Evolutionary conservation across 2,329 filamentous ascomycete species (phyloP), one percentile per base, ranked within the genome.

Genomic region (Monosporascus sp.): DNA sequence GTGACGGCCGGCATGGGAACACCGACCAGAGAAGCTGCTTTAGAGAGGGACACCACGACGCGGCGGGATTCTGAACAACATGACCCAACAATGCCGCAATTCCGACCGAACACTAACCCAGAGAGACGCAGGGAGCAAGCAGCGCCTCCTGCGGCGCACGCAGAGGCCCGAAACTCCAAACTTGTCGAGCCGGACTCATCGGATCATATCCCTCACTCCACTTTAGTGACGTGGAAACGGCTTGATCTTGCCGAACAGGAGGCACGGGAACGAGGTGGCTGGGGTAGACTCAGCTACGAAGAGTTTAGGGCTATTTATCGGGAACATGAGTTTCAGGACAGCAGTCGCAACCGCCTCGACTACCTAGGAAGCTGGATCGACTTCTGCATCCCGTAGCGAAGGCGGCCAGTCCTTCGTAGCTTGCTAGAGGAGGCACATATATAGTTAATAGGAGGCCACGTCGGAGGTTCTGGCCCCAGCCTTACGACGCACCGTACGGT

Each of bases 301-400:
- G 94, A 97, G 70, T 95, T 97, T 70, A 85, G 90, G 63, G 75
- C 76, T 40, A 85, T 87, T 49, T 90, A 94, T 74, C 61, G 63
- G 19, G 61, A 67, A 31, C 66, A 69, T 41, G 83, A 84, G 61
- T 77, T 78, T n/a, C 80, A 85, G 58, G 82, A 86, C 59, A 82
- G 83, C 24, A 73, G 76, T 27, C 80, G 79, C 16, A 83, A 84
- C 65, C 74, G 86, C 51, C 77, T 92, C 56, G 88, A 90, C 61
- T 93, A 96, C 70, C 77, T 97, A 47, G 90, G 90, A 55, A 90
- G 84, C 63, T 97, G 93, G 93, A 90, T 97, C 70, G 92, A 97
- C 67, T 85, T 86, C 67, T 87, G 84, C 68, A 86, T 87, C 60
- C 84, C 83, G 16, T 84, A 68, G 60, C 27, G 43, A 16, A 50